phyloP scores from a whole-genome alignment of 306 rosid genomes.

The Hippophae tibetana region DNA sequence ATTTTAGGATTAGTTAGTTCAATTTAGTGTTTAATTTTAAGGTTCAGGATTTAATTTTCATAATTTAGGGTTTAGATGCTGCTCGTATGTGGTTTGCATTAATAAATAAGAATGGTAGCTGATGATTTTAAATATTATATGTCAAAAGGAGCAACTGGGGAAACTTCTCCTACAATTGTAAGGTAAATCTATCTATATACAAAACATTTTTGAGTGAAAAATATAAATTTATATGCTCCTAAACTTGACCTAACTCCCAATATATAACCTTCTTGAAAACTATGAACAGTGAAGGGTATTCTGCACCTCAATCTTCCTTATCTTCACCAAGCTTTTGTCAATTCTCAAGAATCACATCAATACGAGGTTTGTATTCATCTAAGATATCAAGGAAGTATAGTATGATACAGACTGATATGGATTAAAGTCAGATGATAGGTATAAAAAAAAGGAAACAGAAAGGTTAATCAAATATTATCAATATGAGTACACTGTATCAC shows the following conservation, averaged over 20 bases:
- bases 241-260: constrained; percentile 1
- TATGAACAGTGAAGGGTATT: constrained; percentile 12
- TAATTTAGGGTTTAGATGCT: no score
- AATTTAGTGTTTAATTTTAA: no score
- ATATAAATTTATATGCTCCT: neutral
- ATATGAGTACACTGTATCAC: no score
- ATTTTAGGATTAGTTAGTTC: no score
- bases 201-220: neutral
- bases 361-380: constrained; percentile 18
- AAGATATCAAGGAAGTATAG: no score
- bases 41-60: no score
- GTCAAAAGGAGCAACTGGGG: constrained; percentile 8
- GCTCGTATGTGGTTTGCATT: no score
- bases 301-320: constrained; percentile 12
- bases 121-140: neutral
- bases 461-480: no score
- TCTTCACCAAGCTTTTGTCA: constrained; percentile 14
- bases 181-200: constrained; percentile 17
- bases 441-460: no score
- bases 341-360: constrained; percentile 16
- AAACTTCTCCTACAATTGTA: constrained; percentile 16
- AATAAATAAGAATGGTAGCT: neutral
- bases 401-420: no score
- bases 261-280: neutral
- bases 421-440: no score